These are phyloP conservation scores for Leccinum broughii DNA, from an alignment of 768 basidiomycete genomes.

Conservation along the genomic window DNA sequence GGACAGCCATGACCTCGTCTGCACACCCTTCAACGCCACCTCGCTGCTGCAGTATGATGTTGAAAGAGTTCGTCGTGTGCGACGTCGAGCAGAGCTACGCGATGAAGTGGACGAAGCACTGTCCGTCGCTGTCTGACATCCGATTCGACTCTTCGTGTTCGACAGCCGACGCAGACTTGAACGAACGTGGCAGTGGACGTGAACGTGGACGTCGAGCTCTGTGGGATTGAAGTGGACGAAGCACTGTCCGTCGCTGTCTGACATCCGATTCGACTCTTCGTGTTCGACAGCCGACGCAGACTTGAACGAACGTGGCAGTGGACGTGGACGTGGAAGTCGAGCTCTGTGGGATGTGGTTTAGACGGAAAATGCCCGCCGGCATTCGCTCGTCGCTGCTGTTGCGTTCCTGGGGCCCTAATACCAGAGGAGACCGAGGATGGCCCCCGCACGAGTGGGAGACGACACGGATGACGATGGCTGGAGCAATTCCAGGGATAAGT, in stretches of 20 bases:
- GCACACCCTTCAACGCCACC: not conserved
- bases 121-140: conserved; percentile 28
- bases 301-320: not conserved
- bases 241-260: too few relatives aligned
- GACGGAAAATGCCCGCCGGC: conserved; percentile 17
- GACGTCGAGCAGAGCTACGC: conserved; percentile 28
- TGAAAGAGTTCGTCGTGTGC: conserved; percentile 31
- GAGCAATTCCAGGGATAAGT: conserved; percentile 30
- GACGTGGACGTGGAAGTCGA: conserved; percentile 33
- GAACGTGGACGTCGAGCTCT: too few relatives aligned
- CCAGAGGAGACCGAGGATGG: conserved; percentile 39
- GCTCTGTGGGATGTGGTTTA: conserved; percentile 34
- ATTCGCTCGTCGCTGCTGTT: conserved; percentile 1
- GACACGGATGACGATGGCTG: conserved; percentile 26
- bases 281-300: too few relatives aligned
- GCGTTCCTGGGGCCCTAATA: conserved; percentile 32
- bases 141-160: conserved; percentile 34
- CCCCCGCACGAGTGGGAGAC: conserved; percentile 8
- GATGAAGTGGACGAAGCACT: conserved; percentile 30
- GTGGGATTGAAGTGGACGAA: too few relatives aligned
- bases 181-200: not conserved
- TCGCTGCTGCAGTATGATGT: not conserved
- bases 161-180: conserved; percentile 25
- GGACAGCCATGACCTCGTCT: not conserved
- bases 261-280: too few relatives aligned